Evolutionary conservation across 106 monocot species (phyloP).

Genomic region (Vanilla planifolia): DNA sequence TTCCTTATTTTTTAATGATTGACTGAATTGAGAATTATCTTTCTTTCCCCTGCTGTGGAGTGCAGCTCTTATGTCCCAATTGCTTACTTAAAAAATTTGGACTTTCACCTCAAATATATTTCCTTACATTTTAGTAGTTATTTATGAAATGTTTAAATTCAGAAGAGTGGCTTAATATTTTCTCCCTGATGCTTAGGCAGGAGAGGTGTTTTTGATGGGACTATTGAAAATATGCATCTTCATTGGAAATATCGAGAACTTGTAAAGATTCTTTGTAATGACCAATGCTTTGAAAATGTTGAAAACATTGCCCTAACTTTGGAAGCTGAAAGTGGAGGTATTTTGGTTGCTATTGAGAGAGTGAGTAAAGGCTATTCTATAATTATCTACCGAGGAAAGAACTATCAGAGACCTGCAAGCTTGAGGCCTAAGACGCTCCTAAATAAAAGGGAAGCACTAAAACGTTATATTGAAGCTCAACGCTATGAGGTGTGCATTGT

Average conservation of each 20-base stretch:
- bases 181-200: conserved; percentile 45
- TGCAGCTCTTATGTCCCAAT: too few species aligned
- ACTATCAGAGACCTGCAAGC: conserved; percentile 58
- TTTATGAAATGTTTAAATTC: too few species aligned
- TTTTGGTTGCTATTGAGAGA: conserved; percentile 81
- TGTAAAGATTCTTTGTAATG: conserved; percentile 82
- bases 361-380: conserved; percentile 94
- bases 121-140: too few species aligned
- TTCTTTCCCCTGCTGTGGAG: too few species aligned
- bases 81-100: too few species aligned
- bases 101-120: too few species aligned
- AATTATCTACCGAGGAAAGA: conserved; percentile 91
- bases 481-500: conserved; percentile 54
- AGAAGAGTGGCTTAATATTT: too few species aligned
- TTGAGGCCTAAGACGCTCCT: conserved; percentile 78
- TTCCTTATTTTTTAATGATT: too few species aligned
- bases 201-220: conserved; percentile 95
- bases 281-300: conserved; percentile 43
- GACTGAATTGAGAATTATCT: too few species aligned
- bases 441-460: conserved; percentile 76
- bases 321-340: conserved; percentile 94
- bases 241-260: conserved; percentile 99
- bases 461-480: conserved; percentile 67
- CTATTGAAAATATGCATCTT: conserved; percentile 99
- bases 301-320: conserved; percentile 52